Evolutionary conservation across 2,329 filamentous ascomycete species (phyloP).

Genomic region (Nakataea oryzae): DNA sequence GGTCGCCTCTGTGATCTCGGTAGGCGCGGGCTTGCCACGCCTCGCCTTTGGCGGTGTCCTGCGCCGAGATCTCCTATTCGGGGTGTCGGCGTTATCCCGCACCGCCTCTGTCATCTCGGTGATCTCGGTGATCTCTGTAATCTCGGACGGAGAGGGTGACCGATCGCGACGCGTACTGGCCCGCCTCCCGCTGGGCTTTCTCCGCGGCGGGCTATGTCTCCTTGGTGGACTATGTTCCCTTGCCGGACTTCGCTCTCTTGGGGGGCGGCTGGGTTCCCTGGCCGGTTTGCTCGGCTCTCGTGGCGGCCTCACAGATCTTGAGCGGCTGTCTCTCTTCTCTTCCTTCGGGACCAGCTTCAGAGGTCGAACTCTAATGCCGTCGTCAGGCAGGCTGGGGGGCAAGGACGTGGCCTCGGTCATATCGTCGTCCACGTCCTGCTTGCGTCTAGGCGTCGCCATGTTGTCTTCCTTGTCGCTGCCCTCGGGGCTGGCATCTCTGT

Average conservation of each 20-base stretch:
- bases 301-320: background rate
- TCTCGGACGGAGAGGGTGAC: slow-evolving; percentile 4
- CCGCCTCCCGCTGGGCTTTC: background rate
- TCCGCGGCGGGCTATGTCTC: background rate
- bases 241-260: background rate
- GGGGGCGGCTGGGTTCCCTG: background rate
- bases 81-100: slow-evolving; percentile 8
- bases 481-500: background rate
- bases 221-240: background rate
- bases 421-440: slow-evolving; percentile 12
- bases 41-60: slow-evolving; percentile 2
- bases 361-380: slow-evolving; percentile 23
- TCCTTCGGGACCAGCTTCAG: slow-evolving; percentile 13
- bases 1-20: slow-evolving; percentile 1
- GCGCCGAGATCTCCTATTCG: slow-evolving; percentile 10
- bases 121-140: slow-evolving; percentile 4
- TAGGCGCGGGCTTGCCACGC: slow-evolving; percentile 5
- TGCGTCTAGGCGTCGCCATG: background rate
- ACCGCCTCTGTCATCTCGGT: background rate
- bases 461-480: slow-evolving; percentile 9
- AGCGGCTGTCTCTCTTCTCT: slow-evolving; percentile 14
- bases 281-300: background rate
- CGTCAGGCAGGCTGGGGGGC: slow-evolving; percentile 16
- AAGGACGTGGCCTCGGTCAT: slow-evolving; percentile 19
- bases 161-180: slow-evolving; percentile 12